These are phyloP conservation scores for Aspergillus biplanus DNA, from an alignment of 495 filamentous ascomycete species.

Conservation along the genomic window DNA sequence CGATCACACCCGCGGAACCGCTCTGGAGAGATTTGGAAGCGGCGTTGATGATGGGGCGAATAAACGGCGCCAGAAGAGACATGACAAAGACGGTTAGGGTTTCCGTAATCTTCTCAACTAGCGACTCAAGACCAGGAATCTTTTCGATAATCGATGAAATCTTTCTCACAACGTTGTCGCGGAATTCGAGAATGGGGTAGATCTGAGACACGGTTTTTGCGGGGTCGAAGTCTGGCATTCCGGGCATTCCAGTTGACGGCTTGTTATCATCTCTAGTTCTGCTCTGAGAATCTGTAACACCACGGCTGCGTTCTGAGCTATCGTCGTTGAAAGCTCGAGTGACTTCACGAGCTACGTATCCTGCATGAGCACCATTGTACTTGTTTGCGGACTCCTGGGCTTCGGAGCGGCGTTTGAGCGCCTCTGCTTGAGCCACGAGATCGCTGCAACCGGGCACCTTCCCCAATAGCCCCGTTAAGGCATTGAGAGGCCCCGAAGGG, in stretches of 20 bases:
- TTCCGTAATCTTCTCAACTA: constrained; percentile 90
- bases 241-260: constrained; percentile 53
- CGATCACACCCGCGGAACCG: constrained; percentile 79
- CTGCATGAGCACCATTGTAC: constrained; percentile 31
- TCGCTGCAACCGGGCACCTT: constrained; percentile 80
- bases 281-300: constrained; percentile 8
- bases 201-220: constrained; percentile 80
- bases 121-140: constrained; percentile 82
- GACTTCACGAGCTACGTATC: constrained; percentile 32
- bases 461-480: constrained; percentile 71
- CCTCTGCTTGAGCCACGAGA: constrained; percentile 75
- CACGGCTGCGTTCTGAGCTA: constrained; percentile 21
- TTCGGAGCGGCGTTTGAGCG: constrained; percentile 74
- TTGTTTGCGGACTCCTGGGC: constrained; percentile 71
- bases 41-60: constrained; percentile 87
- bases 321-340: constrained; percentile 20
- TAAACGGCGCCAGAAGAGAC: constrained; percentile 84
- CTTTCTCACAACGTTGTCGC: constrained; percentile 86
- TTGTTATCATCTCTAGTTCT: constrained; percentile 10
- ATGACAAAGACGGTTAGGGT: constrained; percentile 88
- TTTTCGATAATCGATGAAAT: constrained; percentile 86
- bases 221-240: constrained; percentile 81
- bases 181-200: constrained; percentile 91
- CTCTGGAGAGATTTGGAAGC: constrained; percentile 80
- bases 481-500: constrained; percentile 45